Conservation (phyloP, 768 basidiomycete genomes). For the Suillus discolor region DNA sequence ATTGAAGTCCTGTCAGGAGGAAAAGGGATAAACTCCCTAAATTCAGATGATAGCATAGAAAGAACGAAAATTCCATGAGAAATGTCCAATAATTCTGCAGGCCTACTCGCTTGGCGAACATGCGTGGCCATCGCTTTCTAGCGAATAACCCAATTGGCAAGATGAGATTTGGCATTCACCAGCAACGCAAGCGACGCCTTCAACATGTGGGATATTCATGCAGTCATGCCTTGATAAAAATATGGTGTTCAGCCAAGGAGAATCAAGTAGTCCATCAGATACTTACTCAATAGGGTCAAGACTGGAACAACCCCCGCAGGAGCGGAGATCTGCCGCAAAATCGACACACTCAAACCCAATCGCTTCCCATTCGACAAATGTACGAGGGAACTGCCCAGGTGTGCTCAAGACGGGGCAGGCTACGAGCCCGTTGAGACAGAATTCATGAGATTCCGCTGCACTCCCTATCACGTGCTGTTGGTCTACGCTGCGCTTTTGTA, state of each 20-base stretch:
- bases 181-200: conserved; percentile 28
- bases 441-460: conserved; percentile 17
- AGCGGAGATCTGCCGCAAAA: conserved; percentile 26
- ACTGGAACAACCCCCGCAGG: conserved; percentile 34
- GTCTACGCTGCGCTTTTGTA: conserved; percentile 12
- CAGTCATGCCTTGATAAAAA: conserved; percentile 28
- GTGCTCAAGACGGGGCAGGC: conserved; percentile 24
- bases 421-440: conserved; percentile 22
- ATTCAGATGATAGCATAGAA: no score
- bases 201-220: conserved; percentile 23
- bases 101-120: conserved; percentile 17
- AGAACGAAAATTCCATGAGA: background rate
- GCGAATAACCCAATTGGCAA: conserved; percentile 27
- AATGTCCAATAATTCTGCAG: background rate
- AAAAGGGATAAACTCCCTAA: background rate
- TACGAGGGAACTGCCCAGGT: conserved; percentile 12
- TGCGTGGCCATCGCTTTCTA: conserved; percentile 15
- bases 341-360: conserved; percentile 34
- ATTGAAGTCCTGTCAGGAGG: background rate
- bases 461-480: conserved; percentile 21
- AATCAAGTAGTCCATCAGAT: background rate
- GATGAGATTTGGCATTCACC: conserved; percentile 29
- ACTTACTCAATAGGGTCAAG: conserved; percentile 19
- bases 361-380: conserved; percentile 16
- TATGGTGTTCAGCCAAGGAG: background rate